Conservation (phyloP, 2,329 filamentous ascomycete species). For the Podosphaera fusca region DNA sequence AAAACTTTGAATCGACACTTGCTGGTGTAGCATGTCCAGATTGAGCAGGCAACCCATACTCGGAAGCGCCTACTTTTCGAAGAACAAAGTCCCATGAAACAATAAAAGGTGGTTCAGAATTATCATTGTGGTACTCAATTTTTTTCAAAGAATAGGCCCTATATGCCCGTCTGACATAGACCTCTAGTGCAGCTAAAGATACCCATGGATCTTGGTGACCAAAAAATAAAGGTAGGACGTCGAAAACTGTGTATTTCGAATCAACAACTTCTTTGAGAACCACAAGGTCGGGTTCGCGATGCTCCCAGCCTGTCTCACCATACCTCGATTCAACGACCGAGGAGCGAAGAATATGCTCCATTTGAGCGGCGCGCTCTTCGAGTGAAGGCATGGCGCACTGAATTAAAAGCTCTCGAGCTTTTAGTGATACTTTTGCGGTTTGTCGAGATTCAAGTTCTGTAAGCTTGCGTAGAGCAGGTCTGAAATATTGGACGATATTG, state of each 20-base stretch:
- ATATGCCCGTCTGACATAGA: slow-evolving; percentile 90
- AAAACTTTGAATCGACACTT: slow-evolving; percentile 39
- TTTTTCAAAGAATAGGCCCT: slow-evolving; percentile 81
- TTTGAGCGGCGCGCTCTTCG: slow-evolving; percentile 82
- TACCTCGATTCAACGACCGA: slow-evolving; percentile 94
- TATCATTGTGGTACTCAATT: slow-evolving; percentile 64
- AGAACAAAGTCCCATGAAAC: slow-evolving; percentile 92
- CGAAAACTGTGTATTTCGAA: slow-evolving; percentile 95
- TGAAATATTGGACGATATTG: slow-evolving; percentile 73
- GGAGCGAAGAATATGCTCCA: slow-evolving; percentile 95
- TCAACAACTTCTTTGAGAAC: slow-evolving; percentile 95
- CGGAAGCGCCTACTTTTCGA: slow-evolving; percentile 75
- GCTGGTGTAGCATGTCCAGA: slow-evolving; percentile 67
- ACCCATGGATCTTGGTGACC: slow-evolving; percentile 88
- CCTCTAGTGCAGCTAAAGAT: slow-evolving; percentile 74
- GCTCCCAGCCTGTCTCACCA: slow-evolving; percentile 90
- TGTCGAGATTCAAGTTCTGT: slow-evolving; percentile 72
- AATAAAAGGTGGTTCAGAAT: slow-evolving; percentile 47
- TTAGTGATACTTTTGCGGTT: slow-evolving; percentile 84
- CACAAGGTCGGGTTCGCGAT: slow-evolving; percentile 73
- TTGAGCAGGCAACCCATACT: slow-evolving; percentile 62
- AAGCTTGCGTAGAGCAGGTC: slow-evolving; percentile 58
- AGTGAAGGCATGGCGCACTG: slow-evolving; percentile 90
- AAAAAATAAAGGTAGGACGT: slow-evolving; percentile 89
- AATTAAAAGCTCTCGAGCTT: slow-evolving; percentile 91